A percentile compares a stretch with the other conserved stretches of the same genome.
These are phyloP conservation scores for Talaromyces atroroseus DNA, from an alignment of 2,329 filamentous ascomycete species.

Conservation along the genomic window DNA sequence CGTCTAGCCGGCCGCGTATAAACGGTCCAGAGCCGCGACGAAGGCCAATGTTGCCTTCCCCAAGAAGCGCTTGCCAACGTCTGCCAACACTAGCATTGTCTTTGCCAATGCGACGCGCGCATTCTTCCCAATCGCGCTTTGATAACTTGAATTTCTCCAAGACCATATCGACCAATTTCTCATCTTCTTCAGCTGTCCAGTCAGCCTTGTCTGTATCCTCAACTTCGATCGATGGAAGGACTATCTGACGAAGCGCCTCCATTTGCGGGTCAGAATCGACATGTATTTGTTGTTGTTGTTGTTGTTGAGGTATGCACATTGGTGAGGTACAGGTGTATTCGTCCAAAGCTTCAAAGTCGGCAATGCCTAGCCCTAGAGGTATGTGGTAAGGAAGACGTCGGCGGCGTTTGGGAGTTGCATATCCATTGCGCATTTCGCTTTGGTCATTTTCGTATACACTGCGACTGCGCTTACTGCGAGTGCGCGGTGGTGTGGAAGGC, in stretches of 20 bases:
- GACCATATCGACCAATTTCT: slow-evolving; percentile 38
- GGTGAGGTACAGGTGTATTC: slow-evolving; percentile 11
- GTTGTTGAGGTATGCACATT: slow-evolving; percentile 9
- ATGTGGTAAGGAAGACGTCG: slow-evolving; percentile 39
- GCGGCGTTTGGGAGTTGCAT: slow-evolving; percentile 43
- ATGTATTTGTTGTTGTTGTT: slow-evolving; percentile 24
- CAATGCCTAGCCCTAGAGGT: slow-evolving; percentile 38
- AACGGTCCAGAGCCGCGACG: slow-evolving; percentile 26
- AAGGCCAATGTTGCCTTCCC: slow-evolving; percentile 40
- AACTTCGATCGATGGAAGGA: slow-evolving; percentile 34
- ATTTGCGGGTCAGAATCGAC: slow-evolving; percentile 3
- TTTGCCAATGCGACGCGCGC: slow-evolving; percentile 38
- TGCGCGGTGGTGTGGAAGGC: slow-evolving; percentile 26
- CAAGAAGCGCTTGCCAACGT: slow-evolving; percentile 39
- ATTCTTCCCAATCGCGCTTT: slow-evolving; percentile 42
- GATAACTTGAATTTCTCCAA: slow-evolving; percentile 42
- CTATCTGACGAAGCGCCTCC: slow-evolving; percentile 17
- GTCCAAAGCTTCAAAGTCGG: slow-evolving; percentile 40
- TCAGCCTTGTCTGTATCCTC: slow-evolving; percentile 18
- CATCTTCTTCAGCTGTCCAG: slow-evolving; percentile 40
- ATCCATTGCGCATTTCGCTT: slow-evolving; percentile 18
- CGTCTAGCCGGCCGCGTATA: slow-evolving; percentile 22
- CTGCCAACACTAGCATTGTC: slow-evolving; percentile 37
- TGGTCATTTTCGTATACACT: slow-evolving; percentile 24
- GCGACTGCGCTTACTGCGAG: slow-evolving; percentile 38